Evolutionary conservation across 176 grass and related monocot species (phyloP).

Genomic region (Carex littledalei): DNA sequence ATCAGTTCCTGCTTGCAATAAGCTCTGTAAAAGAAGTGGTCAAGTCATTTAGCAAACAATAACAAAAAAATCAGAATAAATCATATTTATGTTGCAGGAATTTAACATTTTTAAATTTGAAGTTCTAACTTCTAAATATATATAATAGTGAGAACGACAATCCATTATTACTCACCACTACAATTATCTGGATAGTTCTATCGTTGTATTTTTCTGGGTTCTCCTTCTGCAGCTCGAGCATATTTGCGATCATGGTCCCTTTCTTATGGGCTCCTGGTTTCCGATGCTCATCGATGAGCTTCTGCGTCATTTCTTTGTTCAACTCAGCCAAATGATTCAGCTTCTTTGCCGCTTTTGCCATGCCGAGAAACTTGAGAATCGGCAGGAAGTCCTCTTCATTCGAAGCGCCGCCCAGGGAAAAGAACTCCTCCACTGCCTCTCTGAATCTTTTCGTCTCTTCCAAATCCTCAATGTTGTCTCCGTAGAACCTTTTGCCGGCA

Average conservation of each 20-base stretch:
- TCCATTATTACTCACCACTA: not conserved
- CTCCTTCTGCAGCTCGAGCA: not conserved
- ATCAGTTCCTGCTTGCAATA: slow-evolving; percentile 23
- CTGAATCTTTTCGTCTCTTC: not conserved
- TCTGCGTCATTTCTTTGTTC: not conserved
- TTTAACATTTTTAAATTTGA: too few species aligned
- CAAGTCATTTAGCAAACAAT: not conserved
- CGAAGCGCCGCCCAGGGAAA: not conserved
- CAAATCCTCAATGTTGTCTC: not conserved
- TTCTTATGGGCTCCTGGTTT: not conserved
- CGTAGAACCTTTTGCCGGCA: not conserved
- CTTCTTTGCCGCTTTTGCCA: not conserved
- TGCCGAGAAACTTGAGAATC: not conserved
- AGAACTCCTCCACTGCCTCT: not conserved
- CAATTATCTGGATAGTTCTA: not conserved
- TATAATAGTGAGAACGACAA: not conserved
- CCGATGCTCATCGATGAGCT: not conserved
- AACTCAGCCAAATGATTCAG: not conserved
- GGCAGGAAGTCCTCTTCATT: slow-evolving; percentile 1
- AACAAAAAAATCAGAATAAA: not conserved
- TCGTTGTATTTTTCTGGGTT: not conserved
- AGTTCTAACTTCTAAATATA: not conserved
- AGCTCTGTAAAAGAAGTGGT: not conserved
- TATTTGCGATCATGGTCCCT: not conserved
- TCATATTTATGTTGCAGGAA: not conserved